A percentile compares a stretch with the other conserved stretches of the same genome.
Evolutionary conservation across 306 rosid genomes (phyloP).

Genomic region (Clitoria ternatea): DNA sequence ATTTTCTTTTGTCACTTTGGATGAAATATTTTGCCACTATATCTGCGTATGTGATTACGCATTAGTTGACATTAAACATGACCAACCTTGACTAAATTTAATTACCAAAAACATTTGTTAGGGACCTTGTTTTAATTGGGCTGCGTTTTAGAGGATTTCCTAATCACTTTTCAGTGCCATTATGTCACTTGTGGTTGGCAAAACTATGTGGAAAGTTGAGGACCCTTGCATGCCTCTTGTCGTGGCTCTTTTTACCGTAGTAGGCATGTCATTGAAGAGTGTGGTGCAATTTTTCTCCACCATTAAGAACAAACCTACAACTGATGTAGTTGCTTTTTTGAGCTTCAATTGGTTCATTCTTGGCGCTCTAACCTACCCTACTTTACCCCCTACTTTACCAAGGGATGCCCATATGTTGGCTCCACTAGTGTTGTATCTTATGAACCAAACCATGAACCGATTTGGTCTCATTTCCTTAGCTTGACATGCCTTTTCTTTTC

Average conservation of each 20-base stretch:
- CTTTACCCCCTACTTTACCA: too few species aligned
- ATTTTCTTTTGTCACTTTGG: too few species aligned
- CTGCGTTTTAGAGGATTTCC: too few species aligned
- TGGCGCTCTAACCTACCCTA: slow-evolving; percentile 72
- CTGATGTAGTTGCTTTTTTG: slow-evolving; percentile 68
- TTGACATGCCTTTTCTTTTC: not conserved
- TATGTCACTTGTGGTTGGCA: slow-evolving; percentile 65
- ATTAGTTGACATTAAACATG: too few species aligned
- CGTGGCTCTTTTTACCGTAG: slow-evolving; percentile 67
- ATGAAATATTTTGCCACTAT: too few species aligned
- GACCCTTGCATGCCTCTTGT: slow-evolving; percentile 82
- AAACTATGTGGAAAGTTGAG: slow-evolving; percentile 64
- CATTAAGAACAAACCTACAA: slow-evolving; percentile 66
- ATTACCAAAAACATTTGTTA: too few species aligned
- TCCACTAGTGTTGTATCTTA: slow-evolving; percentile 29
- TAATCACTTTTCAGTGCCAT: slow-evolving; percentile 68
- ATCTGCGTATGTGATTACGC: too few species aligned
- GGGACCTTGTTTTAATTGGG: too few species aligned
- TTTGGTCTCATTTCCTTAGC: slow-evolving; percentile 29
- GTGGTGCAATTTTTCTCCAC: slow-evolving; percentile 63
- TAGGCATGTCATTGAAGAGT: slow-evolving; percentile 75
- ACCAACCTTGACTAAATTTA: too few species aligned
- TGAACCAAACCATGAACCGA: slow-evolving; percentile 20
- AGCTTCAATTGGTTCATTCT: slow-evolving; percentile 88
- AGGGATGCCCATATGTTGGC: slow-evolving; percentile 36